These are phyloP conservation scores for Geoglossum glabrum DNA, from an alignment of 495 filamentous ascomycete genomes.

Conservation along the genomic window DNA sequence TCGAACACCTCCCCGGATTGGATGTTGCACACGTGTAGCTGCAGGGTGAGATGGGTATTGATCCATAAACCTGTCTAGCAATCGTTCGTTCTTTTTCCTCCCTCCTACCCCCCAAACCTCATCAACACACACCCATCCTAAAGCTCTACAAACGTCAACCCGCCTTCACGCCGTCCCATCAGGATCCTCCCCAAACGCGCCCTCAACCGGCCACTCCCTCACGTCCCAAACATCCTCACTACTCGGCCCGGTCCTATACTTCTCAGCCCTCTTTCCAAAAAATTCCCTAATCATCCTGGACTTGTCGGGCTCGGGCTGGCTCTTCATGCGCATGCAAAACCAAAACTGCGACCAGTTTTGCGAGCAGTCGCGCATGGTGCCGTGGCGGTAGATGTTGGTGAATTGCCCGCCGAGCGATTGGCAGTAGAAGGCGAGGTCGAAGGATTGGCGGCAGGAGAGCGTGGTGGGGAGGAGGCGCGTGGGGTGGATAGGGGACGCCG, in stretches of 20 bases:
- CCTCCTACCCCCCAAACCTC: no score
- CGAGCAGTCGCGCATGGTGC: constrained; percentile 46
- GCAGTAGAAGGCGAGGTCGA: constrained; percentile 92
- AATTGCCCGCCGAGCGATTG: constrained; percentile 81
- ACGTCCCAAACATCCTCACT: constrained; percentile 87
- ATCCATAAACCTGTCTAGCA: no score
- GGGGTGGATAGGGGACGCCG: constrained; percentile 24
- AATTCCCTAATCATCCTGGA: constrained; percentile 42
- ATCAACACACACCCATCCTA: no score
- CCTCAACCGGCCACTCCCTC: constrained; percentile 28
- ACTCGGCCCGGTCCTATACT: constrained; percentile 50
- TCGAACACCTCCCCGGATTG: no score
- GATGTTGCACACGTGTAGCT: no score
- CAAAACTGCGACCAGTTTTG: constrained; percentile 81
- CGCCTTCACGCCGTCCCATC: no score
- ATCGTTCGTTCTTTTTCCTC: no score
- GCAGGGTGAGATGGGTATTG: no score
- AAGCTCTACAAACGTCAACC: no score
- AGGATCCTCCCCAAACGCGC: constrained; percentile 7
- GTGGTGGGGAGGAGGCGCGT: constrained; percentile 50
- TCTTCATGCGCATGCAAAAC: constrained; percentile 80
- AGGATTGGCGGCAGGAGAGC: constrained; percentile 77
- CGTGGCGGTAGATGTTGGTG: constrained; percentile 70
- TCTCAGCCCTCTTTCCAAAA: constrained; percentile 51
- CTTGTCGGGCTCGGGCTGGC: constrained; percentile 21